phyloP scores from a whole-genome alignment of 176 grass and related monocot genomes.

The Lolium rigidum region DNA sequence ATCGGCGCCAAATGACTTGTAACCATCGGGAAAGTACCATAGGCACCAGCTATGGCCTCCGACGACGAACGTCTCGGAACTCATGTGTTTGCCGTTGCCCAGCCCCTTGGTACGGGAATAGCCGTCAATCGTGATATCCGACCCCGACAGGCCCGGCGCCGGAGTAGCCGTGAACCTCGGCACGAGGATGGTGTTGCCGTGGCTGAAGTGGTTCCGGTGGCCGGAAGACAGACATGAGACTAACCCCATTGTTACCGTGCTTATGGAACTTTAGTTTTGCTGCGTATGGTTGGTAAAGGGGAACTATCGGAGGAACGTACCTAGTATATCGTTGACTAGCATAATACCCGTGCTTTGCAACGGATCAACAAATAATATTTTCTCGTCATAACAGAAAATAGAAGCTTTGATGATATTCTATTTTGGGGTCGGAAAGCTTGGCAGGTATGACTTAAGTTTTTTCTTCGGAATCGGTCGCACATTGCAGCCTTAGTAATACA shows the following conservation, averaged over 20 bases:
- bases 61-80: not conserved
- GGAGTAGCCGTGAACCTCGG: not conserved
- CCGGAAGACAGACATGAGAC: not conserved
- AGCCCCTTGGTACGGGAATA: not conserved
- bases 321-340: not conserved
- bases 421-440: too few relatives aligned
- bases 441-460: too few relatives aligned
- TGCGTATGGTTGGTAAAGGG: too few relatives aligned
- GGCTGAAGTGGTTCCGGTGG: not conserved
- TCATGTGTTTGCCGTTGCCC: not conserved
- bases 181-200: not conserved
- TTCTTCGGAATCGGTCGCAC: too few relatives aligned
- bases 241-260: not conserved
- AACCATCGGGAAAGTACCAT: not conserved
- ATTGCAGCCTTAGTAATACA: too few relatives aligned
- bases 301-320: too few relatives aligned
- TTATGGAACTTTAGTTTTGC: too few relatives aligned
- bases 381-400: too few relatives aligned
- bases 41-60: not conserved
- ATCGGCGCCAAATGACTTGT: not conserved
- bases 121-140: not conserved
- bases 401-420: too few relatives aligned
- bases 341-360: too few relatives aligned
- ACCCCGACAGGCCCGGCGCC: not conserved
- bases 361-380: too few relatives aligned